Evolutionary conservation across 768 basidiomycete species (phyloP), one percentile per base, ranked within the genome.

Genomic region (Macrolepiota albuminosa): DNA sequence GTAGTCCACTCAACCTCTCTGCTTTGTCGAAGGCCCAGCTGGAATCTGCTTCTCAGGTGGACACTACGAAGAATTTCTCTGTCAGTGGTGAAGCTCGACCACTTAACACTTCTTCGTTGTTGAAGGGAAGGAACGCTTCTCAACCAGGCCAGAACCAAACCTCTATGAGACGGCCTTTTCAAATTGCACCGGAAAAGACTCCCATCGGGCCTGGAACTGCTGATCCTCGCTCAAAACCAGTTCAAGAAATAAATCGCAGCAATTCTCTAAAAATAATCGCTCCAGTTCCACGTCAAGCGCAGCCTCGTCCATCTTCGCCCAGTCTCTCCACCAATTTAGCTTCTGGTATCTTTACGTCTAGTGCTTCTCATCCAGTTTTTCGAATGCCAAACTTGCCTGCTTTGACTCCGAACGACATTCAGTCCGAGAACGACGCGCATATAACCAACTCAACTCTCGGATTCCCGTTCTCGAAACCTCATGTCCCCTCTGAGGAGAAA

Each of bases 191-290:
- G 14, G 54, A 43, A 6, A 54, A 31, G 13, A 10, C 50, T 52
- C 56, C 63, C 34, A 14, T 54, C 56, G 54, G 71, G 24, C 72
- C 73, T 46, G 72, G 67, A 37, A 73, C 72, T 14, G 68, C 72
- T 9, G 70, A 70, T 62, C 70, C 72, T 18, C 61, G 64, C 48
- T 50, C 42, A 37, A 65, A 51, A 51, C 14, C 34, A 39, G 52
- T 24, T 9, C 56, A 51, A 26, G 48, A 51, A 34, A 31, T 36
- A 3, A 49, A 11, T 51, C 64, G 58, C 16, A 59, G 47, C 18
- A 60, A 56, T n/a, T 49, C 57, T 9, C 34, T 63, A 37, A 46
- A 58, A 40, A 62, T 71, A 21, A 53, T 67, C 13, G 70, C 72
- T 39, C 72, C 71, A 29, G 59, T 68, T 16, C 69, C 69, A 34